Evolutionary conservation across 140 eudicot species (phyloP).

Genomic region (Anethum foeniculum): DNA sequence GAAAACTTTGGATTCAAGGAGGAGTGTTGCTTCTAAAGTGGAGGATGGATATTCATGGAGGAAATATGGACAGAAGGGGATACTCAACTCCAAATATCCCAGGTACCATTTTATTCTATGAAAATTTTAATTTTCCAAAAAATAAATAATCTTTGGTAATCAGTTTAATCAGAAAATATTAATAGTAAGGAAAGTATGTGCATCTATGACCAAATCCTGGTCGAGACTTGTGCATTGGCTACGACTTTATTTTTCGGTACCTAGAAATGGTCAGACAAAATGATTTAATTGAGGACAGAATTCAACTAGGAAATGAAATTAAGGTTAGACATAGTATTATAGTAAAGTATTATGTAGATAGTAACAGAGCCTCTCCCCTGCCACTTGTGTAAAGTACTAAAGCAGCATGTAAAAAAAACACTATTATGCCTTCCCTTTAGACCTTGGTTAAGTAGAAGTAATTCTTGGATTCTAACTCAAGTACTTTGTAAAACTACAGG

Average conservation of each 20-base stretch:
- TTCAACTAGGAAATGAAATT: not conserved
- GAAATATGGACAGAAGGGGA: conserved; percentile 73
- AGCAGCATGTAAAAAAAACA: not conserved
- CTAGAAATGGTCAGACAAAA: not conserved
- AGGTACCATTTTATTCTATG: too few relatives aligned
- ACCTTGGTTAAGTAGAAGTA: not conserved
- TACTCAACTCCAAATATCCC: conserved; percentile 48
- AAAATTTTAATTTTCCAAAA: too few relatives aligned
- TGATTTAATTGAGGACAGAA: not conserved
- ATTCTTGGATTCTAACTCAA: not conserved
- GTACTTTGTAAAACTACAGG: not conserved
- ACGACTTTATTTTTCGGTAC: not conserved
- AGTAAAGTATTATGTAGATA: not conserved
- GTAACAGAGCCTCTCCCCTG: not conserved
- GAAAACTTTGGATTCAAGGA: conserved; percentile 33
- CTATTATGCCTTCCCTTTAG: not conserved
- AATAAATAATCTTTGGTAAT: too few relatives aligned
- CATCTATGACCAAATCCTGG: too few relatives aligned
- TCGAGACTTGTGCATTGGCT: not conserved
- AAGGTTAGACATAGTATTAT: not conserved
- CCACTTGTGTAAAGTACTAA: too few relatives aligned
- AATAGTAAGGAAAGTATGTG: not conserved
- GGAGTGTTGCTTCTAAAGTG: conserved; percentile 14
- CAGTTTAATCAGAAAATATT: too few relatives aligned
- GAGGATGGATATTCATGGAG: conserved; percentile 74